phyloP scores from a whole-genome alignment of 2,329 filamentous ascomycete genomes.

The Didymella sp. region DNA sequence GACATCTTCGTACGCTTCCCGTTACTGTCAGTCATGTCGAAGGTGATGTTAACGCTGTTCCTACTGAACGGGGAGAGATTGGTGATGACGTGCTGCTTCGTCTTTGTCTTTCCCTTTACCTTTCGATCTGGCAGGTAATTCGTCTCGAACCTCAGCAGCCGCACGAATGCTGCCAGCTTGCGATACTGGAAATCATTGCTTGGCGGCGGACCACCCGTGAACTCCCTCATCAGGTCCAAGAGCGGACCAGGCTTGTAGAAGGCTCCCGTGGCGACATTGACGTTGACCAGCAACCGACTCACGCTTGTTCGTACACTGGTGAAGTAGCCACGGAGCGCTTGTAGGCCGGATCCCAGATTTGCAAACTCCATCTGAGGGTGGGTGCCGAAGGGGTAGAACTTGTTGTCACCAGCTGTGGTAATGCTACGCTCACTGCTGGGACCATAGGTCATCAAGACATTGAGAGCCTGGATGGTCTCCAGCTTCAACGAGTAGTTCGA shows the following conservation, averaged over 20 bases:
- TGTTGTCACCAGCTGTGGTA: conserved; percentile 60
- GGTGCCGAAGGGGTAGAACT: conserved; percentile 50
- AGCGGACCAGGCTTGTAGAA: conserved; percentile 62
- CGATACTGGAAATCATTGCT: conserved; percentile 13
- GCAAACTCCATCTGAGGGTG: conserved; percentile 54
- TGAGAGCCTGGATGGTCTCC: conserved; percentile 64
- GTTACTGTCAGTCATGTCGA: conserved; percentile 20
- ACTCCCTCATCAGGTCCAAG: conserved; percentile 37
- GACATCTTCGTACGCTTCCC: conserved; percentile 22
- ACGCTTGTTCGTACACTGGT: conserved; percentile 66
- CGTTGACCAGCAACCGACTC: conserved; percentile 65
- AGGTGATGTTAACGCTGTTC: conserved; percentile 42
- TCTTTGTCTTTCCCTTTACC: conserved; percentile 42
- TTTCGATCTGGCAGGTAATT: conserved; percentile 50
- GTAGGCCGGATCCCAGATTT: conserved; percentile 59
- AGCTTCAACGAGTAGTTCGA: conserved; percentile 54
- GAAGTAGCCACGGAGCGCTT: conserved; percentile 67
- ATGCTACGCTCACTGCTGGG: conserved; percentile 53
- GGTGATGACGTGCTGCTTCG: conserved; percentile 50
- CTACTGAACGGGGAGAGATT: conserved; percentile 45
- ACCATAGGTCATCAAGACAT: conserved; percentile 62
- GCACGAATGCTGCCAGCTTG: conserved; percentile 45
- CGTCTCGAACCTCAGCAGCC: conserved; percentile 48
- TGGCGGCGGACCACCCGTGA: conserved; percentile 17
- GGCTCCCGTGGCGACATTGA: conserved; percentile 67